Evolutionary conservation across 257 asterid species (phyloP), one percentile per base, ranked within the genome.

Genomic region (Penstemon newberryi): DNA sequence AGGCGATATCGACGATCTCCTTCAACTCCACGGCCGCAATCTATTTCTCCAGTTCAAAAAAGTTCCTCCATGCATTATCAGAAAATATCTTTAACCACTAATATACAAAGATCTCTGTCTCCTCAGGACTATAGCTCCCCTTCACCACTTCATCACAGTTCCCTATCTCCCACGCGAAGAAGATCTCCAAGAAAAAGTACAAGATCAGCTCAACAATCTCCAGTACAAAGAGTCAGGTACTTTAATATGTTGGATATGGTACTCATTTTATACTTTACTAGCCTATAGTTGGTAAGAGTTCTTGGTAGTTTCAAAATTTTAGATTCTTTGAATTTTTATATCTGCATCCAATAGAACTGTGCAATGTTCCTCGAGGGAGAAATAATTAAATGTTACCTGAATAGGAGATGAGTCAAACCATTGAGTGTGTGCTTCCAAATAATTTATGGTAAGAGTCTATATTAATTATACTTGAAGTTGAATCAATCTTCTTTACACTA

Each of bases 201-300:
- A 36, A 85, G 79, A 66, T 88, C 97, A 60, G 89, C 86, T 65
- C 45, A 69, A 56, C 81, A 59, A 57, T 87, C 96, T 78, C 82
- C 83, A 70, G 78, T 79, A 57, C 89, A 59, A 76, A 87, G 85
- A 65, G 78, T 65, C 77, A 93, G 99, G 99, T 93, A 80, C n/a
- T 25, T 41, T 50, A 13, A 8, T 63, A 57, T 70, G 65, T 75
- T 56, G 50, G 45, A 59, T 52, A 25, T 7, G 6, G 12, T 62
- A 12, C 49, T 44, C n/a, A 51, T 9, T 63, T 69, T 70, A 53
- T 43, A 9, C 33, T 25, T 25, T 25, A 25, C 2, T 25, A 25
- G 33, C 33, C 33, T 25, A 25, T 25, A 25, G 33, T 65, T 54
- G 62, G 63, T 60, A 15, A 6, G 33, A 25, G 33, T 25, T 25